Base-by-base conservation (phyloP, 768 basidiomycete genomes). In the Boletus coccyginus region DNA sequence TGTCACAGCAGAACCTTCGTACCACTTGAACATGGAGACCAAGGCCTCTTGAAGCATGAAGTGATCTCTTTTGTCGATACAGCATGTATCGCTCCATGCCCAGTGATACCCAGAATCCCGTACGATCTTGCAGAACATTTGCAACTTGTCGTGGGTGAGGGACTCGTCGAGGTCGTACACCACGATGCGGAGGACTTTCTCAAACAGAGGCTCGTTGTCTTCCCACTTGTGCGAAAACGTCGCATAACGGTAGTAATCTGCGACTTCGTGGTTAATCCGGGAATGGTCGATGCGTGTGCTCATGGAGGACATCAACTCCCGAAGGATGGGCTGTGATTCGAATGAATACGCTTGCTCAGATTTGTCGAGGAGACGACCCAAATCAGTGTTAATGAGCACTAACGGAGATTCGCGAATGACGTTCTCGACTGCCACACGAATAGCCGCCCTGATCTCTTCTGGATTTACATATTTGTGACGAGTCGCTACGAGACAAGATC, bases 271-370 rank as follows among this genome's bases (percentile, higher is more conserved):
- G 4, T 53, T 16, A 3, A 57, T 59, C 3, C 36, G 51, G 16
- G 40, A 1, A 9, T 24, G 50, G 5, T 59, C 48, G 7, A 51
- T 48, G 8, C 32, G n/a, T 24, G 43, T 50, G 2, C 46, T 53
- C 46, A 40, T 40, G 9, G 61, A 61, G 3, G 55, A 57, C 17
- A 53, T 3, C 10, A 57, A 17, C 27, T 57, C 38, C 38, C n/a
- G 9, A 29, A 62, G 56, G 7, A 33, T 6, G n/a, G 54, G 36
- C 1, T 38, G 19, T 4, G 32, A 40, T 43, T 61, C 53, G 12
- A 61, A 59, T 49, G 42, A 17, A 21, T 32, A 24, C 1, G 46
- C 53, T 27, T 55, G 57, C 7, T 27, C 31, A 1, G 19, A 27
- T 36, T 52, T 55, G 51, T 52, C 21, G n/a, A 32, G 11, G 11